Evolutionary conservation across 2,329 filamentous ascomycete genomes (phyloP), one percentile per base, ranked within the genome.

Genomic region (Pseudopyricularia cyperi): DNA sequence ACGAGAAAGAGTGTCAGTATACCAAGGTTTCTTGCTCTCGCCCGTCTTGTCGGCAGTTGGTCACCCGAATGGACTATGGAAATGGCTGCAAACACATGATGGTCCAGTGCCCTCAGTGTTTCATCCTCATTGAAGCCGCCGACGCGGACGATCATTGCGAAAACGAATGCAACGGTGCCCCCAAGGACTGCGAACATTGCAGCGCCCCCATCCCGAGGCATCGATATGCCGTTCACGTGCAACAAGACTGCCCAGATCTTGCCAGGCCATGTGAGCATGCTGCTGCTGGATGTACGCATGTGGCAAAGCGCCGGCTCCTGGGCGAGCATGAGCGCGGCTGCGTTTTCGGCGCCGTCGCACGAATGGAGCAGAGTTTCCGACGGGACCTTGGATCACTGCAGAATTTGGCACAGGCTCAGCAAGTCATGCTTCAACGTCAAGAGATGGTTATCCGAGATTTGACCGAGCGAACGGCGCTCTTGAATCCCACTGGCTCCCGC

Each of bases 1-100:
- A 80, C 39, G 71, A 71, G 7, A 70, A 70, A 19, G 76, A 80
- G 48, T 85, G 81, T 59, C 68, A 68, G 1, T 80, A 75, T 57
- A 74, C 73, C 5, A 65, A 73, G 32, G 74, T 80, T 19, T 67
- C 69, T n/a, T 85, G 81, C 57, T 73, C 77, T 0, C 74, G 76
- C 34, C 60, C 69, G 14, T 60, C 62, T 3, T 85, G 81, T 61
- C 63, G 68, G 30, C 72, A 76, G 60, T 69, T 68, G 24, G 67
- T 83, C 3, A 67, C 70, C 12, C 69, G 74, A 47, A 76, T 75
- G 56, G 70, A 79, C 53, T 19, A 12, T 44, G 64, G 66, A 2
- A 66, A 66, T n/a, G 64, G 66, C 1, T 84, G 81, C 58, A 68
- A 77, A 22, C 81, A 84, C 58, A 70, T 69, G 51, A 62, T 72